Base-by-base conservation (phyloP, 1,284 basidiomycete species). In the Jaminaea rosea region DNA sequence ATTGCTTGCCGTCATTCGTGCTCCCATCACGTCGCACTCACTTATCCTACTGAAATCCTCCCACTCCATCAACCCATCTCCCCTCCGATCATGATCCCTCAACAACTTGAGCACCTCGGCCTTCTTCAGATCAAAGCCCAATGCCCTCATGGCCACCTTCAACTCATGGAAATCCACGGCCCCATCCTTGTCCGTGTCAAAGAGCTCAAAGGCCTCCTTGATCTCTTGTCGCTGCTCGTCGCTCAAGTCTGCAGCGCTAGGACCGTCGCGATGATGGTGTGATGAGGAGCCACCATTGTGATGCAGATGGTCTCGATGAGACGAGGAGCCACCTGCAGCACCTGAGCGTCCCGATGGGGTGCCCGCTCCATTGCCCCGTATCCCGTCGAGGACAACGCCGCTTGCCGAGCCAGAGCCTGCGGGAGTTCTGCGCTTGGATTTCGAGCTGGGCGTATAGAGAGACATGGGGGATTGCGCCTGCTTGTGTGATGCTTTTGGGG, bases 181-280 rank as follows among this genome's bases (percentile, higher is more conserved):
- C n/a, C 90, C 89, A 71, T 98, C 93, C 79, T 96, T 96, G 80
- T 98, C 93, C 28, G 90, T 89, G 77, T 98, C 94, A 73, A 99
- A 99, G 52, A 98, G 83, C 76, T 97, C 92, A 72, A 99, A 99
- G 0, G 94, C 94, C 73, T 99, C 94, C 74, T 91, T 91, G 65
- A 98, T 94, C 77, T 99, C 93, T 70, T 90, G 86, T 66, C 89
- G 87, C 75, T 97, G 92, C 74, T 97, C 92, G 53, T 96, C 92
- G 2, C 86, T 84, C 37, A 97, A 82, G 13, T 69, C 64, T n/a
- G 52, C 46, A 1, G 50, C 45, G 1, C 28, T 29, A 41, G 50
- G 26, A 13, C 8, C 36, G 11, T 7, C 36, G 17, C 19, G 7
- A 42, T 2, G 5, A 24, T 42, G 17, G 39, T 39, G 36, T 19